Percentiles rank a stretch among this genome's conserved stretches.
phyloP scores from a whole-genome alignment of 129 eudicot species.

The Ambrosia artemisiifolia region DNA sequence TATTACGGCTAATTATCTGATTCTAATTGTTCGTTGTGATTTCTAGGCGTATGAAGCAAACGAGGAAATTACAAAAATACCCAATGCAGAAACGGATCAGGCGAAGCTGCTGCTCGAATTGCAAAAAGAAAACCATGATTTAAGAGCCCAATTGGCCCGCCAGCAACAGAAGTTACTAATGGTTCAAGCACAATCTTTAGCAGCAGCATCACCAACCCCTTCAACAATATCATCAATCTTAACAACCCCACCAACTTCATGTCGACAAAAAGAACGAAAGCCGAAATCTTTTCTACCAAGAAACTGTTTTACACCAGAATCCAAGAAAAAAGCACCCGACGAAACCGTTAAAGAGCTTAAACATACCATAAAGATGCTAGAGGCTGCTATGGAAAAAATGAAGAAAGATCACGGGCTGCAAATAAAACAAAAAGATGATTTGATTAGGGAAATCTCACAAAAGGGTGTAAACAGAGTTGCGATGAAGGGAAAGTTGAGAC shows the following conservation, averaged over 20 bases:
- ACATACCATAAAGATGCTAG: slow-evolving; percentile 50
- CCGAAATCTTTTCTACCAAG: slow-evolving; percentile 47
- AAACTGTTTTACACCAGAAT: slow-evolving; percentile 65
- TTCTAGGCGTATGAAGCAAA: slow-evolving; percentile 59
- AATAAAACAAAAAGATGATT: slow-evolving; percentile 66
- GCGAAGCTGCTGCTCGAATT: slow-evolving; percentile 77
- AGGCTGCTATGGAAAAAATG: slow-evolving; percentile 65
- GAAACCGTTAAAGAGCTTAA: slow-evolving; percentile 50
- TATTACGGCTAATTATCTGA: not conserved
- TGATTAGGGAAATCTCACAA: slow-evolving; percentile 52
- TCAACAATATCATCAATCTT: slow-evolving; percentile 51
- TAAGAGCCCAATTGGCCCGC: slow-evolving; percentile 66
- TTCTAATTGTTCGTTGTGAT: not conserved
- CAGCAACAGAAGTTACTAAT: slow-evolving; percentile 69
- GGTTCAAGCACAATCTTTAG: slow-evolving; percentile 69
- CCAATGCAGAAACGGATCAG: slow-evolving; percentile 58
- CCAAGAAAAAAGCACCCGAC: slow-evolving; percentile 51
- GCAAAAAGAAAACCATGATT: slow-evolving; percentile 76
- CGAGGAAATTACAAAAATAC: slow-evolving; percentile 48
- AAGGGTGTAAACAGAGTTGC: slow-evolving; percentile 41
- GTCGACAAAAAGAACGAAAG: slow-evolving; percentile 48
- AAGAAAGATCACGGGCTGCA: slow-evolving; percentile 58
- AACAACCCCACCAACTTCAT: slow-evolving; percentile 56
- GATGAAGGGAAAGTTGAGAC: slow-evolving; percentile 43
- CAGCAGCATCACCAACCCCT: slow-evolving; percentile 67